Conservation (phyloP, 2,329 filamentous ascomycete genomes). For the Ophiognomonia clavigignenti-juglandacearum region DNA sequence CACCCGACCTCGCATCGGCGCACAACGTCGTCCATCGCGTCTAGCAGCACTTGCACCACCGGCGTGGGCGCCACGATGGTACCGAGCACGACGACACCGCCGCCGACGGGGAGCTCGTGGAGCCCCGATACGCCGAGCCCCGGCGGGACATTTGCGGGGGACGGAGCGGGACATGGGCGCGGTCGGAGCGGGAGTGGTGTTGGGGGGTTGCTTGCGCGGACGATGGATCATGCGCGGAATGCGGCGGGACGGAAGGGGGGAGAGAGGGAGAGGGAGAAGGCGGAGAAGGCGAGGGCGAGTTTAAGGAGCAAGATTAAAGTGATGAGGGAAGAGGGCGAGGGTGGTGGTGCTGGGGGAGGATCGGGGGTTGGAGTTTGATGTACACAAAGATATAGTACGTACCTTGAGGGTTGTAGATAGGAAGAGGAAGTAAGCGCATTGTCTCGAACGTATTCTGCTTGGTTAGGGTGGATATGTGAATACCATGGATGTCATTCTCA, state of each 20-base stretch:
- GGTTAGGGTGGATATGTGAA: no score
- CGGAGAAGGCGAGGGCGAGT: constrained; percentile 8
- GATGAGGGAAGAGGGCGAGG: background rate
- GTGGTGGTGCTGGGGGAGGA: background rate
- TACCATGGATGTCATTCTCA: no score
- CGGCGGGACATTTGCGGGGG: background rate
- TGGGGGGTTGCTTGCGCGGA: constrained; percentile 11
- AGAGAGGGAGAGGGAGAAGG: constrained; percentile 3
- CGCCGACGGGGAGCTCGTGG: background rate
- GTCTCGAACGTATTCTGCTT: no score
- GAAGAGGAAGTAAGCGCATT: no score
- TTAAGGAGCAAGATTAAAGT: constrained; percentile 9
- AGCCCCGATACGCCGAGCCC: background rate
- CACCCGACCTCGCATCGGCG: no score
- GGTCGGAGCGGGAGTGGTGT: no score
- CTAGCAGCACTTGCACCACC: no score
- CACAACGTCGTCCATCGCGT: no score
- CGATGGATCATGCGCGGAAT: constrained; percentile 9
- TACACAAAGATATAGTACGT: background rate
- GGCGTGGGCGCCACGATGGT: background rate
- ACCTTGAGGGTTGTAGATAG: no score
- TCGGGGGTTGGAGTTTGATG: background rate
- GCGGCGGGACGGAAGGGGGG: constrained; percentile 6
- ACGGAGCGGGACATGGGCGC: background rate
- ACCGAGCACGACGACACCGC: background rate